Conservation (phyloP, 129 eudicot species). For the Mikania micrantha region DNA sequence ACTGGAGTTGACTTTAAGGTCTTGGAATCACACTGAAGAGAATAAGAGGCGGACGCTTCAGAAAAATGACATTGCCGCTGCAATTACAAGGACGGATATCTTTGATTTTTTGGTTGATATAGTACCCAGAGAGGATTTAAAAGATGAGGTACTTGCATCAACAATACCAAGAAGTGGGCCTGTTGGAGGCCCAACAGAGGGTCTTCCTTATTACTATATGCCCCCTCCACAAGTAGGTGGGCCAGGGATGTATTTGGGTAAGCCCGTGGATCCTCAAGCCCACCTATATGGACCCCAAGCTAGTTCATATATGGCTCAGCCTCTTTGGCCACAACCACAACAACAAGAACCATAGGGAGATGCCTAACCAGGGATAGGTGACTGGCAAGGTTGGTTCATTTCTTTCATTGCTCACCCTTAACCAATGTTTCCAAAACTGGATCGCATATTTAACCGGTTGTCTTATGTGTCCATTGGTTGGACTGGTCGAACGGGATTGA, state of each 20-base stretch:
- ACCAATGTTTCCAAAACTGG: too few species aligned
- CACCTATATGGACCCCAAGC: conserved; percentile 55
- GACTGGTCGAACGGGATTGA: too few species aligned
- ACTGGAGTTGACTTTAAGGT: conserved; percentile 63
- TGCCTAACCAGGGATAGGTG: conserved; percentile 34
- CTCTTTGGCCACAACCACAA: conserved; percentile 79
- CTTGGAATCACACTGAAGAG: conserved; percentile 88
- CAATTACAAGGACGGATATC: conserved; percentile 79
- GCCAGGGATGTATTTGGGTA: conserved; percentile 65
- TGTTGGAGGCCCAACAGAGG: conserved; percentile 61
- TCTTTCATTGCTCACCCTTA: neutral
- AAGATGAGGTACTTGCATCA: conserved; percentile 72
- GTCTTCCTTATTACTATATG: conserved; percentile 72
- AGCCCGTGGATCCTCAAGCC: conserved; percentile 61
- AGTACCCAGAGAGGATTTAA: conserved; percentile 71
- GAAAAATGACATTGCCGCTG: conserved; percentile 78
- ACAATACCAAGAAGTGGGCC: conserved; percentile 76
- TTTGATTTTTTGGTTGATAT: conserved; percentile 77
- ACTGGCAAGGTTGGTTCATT: conserved; percentile 7
- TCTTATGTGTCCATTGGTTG: too few species aligned
- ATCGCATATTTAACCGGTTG: too few species aligned
- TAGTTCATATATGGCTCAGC: conserved; percentile 62
- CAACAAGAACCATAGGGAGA: conserved; percentile 70
- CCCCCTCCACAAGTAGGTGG: conserved; percentile 66
- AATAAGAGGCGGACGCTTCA: conserved; percentile 73